Evolutionary conservation across 305 asterid genomes (phyloP).

Genomic region (Rubia balearica): DNA sequence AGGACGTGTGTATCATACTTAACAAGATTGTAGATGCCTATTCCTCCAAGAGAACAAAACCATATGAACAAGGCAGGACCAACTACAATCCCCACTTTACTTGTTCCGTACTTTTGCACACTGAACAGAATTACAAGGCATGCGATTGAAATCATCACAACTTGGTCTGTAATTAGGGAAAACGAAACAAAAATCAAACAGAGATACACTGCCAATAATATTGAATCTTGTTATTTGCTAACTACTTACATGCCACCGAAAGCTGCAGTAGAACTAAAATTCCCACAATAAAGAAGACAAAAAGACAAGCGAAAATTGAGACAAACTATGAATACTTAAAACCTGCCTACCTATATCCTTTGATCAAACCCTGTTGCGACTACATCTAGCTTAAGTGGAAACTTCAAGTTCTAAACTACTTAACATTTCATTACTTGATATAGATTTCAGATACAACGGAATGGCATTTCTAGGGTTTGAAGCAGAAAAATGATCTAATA

Average conservation of each 20-base stretch:
- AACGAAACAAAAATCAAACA: constrained; percentile 16
- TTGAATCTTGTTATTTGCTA: background rate
- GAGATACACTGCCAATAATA: constrained; percentile 20
- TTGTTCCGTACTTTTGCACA: constrained; percentile 95
- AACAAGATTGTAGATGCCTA: constrained; percentile 89
- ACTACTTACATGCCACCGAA: background rate
- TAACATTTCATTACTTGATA: background rate
- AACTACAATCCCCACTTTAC: constrained; percentile 93
- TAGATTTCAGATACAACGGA: background rate
- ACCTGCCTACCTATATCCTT: background rate
- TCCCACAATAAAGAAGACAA: constrained; percentile 11
- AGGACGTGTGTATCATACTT: constrained; percentile 71
- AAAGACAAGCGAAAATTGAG: background rate
- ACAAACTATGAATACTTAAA: background rate
- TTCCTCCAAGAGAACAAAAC: constrained; percentile 94
- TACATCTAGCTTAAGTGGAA: background rate
- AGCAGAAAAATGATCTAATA: background rate
- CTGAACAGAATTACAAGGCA: constrained; percentile 89
- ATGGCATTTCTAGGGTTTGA: background rate
- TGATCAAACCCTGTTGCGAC: background rate
- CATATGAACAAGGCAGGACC: constrained; percentile 98
- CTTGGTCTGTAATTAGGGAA: constrained; percentile 68
- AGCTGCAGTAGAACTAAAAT: background rate
- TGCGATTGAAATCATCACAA: constrained; percentile 90
- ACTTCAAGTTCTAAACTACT: background rate